Base-by-base conservation (phyloP, 148 eudicot species). In the Pharnaceum exiguum region DNA sequence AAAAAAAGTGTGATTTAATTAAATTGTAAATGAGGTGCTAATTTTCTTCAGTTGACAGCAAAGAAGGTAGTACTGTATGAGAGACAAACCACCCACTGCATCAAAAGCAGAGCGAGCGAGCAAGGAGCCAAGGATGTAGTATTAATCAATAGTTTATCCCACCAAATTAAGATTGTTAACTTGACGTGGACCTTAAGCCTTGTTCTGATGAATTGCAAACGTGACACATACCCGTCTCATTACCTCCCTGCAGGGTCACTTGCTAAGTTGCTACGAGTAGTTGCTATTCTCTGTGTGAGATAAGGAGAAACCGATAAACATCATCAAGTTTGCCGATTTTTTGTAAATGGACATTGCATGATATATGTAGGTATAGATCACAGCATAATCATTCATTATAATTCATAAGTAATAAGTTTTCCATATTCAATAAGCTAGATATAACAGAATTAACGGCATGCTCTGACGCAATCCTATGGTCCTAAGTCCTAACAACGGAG, bases 61-160 rank as follows among this genome's bases (percentile, higher is more conserved):
- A 51, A 31, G 46, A 26, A 45, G 22, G 52, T 21, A 19, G 27
- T 26, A 56, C 22, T 9, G 28, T 31, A 5, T 25, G 43, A 44
- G 35, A 62, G 57, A 48, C 62, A 69, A 69, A 69, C 67, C 29
- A 69, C 37, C 21, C 51, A 62, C 50, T 62, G 51, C 61, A 64
- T 69, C 35, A 55, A 69, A 69, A 69, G 73, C 22, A 29, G 68
- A 62, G 63, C 52, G 56, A 57, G 49, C n/a, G 46, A 19, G 17
- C 27, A 56, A 36, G 29, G 39, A 47, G 48, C 39, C 51, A 19
- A 66, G 27, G 45, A 55, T 38, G 33, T 54, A 60, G n/a, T n/a
- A 10, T 27, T 36, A 15, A 46, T 10, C 12, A 43, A 24, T 38
- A 36, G 2, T 55, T 39, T 26, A 16, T 12, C 1, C 18, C 6